Evolutionary conservation across 495 filamentous ascomycete species (phyloP), one percentile per base, ranked within the genome.

Genomic region (Usnea hakonensis): DNA sequence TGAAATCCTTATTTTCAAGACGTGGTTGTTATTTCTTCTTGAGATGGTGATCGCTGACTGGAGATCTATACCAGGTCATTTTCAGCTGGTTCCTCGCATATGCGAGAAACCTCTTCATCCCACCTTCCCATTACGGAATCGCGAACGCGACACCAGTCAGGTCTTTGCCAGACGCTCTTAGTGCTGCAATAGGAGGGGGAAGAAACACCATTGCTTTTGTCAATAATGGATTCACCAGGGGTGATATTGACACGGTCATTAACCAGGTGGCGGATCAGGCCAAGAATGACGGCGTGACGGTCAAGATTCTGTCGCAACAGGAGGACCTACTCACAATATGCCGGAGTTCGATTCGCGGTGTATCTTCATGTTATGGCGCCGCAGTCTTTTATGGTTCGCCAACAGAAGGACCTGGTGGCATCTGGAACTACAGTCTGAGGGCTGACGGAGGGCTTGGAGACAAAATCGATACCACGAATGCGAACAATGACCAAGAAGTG

Each of bases 371-470:
- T 71, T 91, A 85, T 68, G 88, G 82, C 14, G 91, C 88, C 3
- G 86, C 86, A 9, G 81, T 87, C 28, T 95, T 96, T 70, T 72
- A 82, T 57, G 85, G 82, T 8, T 90, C 87, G 13, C 89, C 89
- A 5, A 77, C 67, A 3, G 87, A 91, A 74, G 88, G 88, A 10
- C 65, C 70, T 0, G 80, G 77, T 35, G 81, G 79, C 0, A 64
- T 79, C n/a, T 95, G 91, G 91, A 93, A 93, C 71, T 96, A 95
- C 65, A 91, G 87, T 1, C 76, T 96, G 21, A 77, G 89, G 60
- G 83, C 83, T 4, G 91, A 96, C 69, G 83, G 83, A 4, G 75
- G 80, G 0, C 73, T 92, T 58, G 81, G 81, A 1, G 72, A 73
- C 26, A 81, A 78, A 56, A 82, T 95, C 61, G 79, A 85, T 67